Evolutionary conservation across 352 stramenopile species (phyloP), one percentile per base, ranked within the genome.

Genomic region (Pythium rishiriense): DNA sequence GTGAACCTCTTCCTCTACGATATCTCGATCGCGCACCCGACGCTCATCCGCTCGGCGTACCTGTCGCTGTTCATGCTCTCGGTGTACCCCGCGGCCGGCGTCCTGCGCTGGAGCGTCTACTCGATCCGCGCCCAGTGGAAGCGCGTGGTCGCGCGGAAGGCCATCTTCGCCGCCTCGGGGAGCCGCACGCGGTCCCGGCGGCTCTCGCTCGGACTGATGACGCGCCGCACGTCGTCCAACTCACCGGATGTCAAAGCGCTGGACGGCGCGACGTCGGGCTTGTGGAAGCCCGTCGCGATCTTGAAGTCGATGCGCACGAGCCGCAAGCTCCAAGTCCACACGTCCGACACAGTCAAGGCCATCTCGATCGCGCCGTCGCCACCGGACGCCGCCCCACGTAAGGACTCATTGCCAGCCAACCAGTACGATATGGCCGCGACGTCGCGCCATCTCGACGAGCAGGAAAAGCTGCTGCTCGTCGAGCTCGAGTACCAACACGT

Each of bases 1-100:
- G 51, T 69, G 28, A 60, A 66, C 21, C 21, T 70, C 26, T 70
- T 70, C 50, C 8, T 66, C 35, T 70, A 61, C 45, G 63, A 66
- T 14, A 29, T 66, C 21, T 66, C 35, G 8, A 52, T 70, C 39
- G 45, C 31, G 14, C 39, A 70, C n/a, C 28, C 48, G 26, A 66
- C 48, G 41, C 50, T 70, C 11, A 51, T 66, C n/a, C 63, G 63
- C 17, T 42, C 55, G 17, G 41, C 55, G 17, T 69, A 70, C 63
- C 21, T 66, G 15, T 51, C 56, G 25, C 51, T 55, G 4, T 70
- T 61, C 45, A 29, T 22, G 24, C 6, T 70, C 4, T 42, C 55
- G 0, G 22, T 57, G 8, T 28, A 42, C 0, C 63, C 63, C 5
- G 35, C 49, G 8, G 9, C 42, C 8, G 31, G 53, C 12, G 28